Evolutionary conservation across 2,329 filamentous ascomycete species (phyloP).

Genomic region (Pyricularia pennisetigena): DNA sequence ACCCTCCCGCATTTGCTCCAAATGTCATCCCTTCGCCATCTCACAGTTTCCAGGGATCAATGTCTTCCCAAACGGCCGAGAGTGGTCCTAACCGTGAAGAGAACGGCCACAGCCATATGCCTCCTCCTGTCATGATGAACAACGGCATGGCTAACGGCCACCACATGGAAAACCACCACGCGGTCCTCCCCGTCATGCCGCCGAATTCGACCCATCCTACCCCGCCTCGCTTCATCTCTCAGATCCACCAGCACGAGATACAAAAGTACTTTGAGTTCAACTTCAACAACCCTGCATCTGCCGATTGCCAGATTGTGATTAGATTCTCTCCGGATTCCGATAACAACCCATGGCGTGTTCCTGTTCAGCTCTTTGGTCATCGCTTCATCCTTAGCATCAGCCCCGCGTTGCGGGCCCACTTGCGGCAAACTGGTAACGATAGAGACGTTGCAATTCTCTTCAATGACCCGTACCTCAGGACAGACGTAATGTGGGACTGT

Average conservation of each 20-base stretch:
- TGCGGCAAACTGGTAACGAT: background rate
- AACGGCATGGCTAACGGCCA: conserved; percentile 5
- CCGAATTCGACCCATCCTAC: background rate
- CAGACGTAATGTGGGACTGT: conserved; percentile 7
- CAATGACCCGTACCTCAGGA: conserved; percentile 9
- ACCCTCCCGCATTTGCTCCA: conserved; percentile 22
- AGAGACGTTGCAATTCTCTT: conserved; percentile 1
- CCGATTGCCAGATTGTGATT: conserved; percentile 11
- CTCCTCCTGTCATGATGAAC: conserved; percentile 8
- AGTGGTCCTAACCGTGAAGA: background rate
- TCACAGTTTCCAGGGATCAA: conserved; percentile 53
- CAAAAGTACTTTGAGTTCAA: conserved; percentile 5
- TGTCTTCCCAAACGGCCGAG: conserved; percentile 35
- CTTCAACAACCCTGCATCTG: conserved; percentile 7
- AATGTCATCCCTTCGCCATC: conserved; percentile 43
- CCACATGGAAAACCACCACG: background rate
- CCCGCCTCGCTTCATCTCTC: background rate
- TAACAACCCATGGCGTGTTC: background rate
- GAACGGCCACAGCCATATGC: background rate
- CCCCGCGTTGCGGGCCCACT: conserved; percentile 9
- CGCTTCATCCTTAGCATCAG: conserved; percentile 11
- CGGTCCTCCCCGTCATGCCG: background rate
- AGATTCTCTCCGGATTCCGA: conserved; percentile 4
- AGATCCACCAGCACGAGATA: background rate
- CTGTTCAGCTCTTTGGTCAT: conserved; percentile 11